Conservation (phyloP, 2,329 filamentous ascomycete genomes). For the Lojkania enalia region DNA sequence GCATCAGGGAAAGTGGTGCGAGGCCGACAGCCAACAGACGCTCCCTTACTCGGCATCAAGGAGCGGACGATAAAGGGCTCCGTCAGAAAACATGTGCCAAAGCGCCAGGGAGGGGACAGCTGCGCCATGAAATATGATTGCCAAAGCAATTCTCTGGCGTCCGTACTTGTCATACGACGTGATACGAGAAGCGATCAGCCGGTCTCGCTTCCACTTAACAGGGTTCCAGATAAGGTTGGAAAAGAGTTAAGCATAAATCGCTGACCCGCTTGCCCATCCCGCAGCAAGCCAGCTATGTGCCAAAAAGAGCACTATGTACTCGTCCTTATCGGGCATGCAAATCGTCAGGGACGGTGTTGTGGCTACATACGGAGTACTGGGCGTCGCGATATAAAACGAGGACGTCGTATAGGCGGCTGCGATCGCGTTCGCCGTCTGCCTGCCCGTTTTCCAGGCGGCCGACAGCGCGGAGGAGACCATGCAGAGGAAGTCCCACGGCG, state of each 20-base stretch:
- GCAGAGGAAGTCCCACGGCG: conserved; percentile 6
- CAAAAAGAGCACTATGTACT: conserved; percentile 18
- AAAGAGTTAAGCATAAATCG: conserved; percentile 43
- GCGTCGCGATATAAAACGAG: no score
- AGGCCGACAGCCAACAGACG: background rate
- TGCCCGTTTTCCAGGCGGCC: no score
- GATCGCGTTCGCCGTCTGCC: no score
- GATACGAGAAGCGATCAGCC: conserved; percentile 21
- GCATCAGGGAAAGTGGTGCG: background rate
- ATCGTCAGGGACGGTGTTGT: no score
- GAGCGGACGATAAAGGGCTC: background rate
- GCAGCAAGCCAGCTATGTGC: conserved; percentile 18
- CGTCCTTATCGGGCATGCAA: no score
- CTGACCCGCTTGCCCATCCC: conserved; percentile 29
- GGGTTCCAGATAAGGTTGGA: conserved; percentile 41
- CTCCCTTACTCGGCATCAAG: background rate
- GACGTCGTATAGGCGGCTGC: no score
- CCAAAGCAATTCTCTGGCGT: background rate
- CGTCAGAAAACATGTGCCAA: conserved; percentile 4
- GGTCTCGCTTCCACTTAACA: conserved; percentile 31
- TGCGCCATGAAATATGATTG: background rate
- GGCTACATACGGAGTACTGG: no score
- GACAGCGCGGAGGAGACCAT: no score
- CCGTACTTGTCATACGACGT: conserved; percentile 17
- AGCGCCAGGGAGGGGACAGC: background rate